Evolutionary conservation across 192 early-diverging fungal genomes (phyloP).

Genomic region (Podila horticola): DNA sequence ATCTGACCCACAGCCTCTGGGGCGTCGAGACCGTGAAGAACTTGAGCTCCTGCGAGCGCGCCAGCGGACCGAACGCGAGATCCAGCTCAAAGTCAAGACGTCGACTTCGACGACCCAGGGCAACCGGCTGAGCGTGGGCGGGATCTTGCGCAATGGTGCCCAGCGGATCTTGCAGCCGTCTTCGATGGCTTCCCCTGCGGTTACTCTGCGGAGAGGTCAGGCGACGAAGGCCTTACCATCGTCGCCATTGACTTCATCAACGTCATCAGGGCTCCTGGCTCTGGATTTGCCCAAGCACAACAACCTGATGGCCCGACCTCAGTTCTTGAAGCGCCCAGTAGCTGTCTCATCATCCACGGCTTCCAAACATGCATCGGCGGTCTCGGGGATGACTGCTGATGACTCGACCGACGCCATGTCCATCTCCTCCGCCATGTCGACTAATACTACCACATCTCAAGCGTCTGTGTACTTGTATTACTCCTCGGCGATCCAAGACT

Average conservation of each 20-base stretch:
- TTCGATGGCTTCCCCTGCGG: too few species aligned
- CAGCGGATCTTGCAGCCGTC: background rate
- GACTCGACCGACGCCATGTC: background rate
- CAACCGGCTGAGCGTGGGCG: background rate
- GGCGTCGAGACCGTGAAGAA: background rate
- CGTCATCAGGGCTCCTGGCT: background rate
- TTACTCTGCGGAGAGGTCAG: too few species aligned
- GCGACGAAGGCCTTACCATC: background rate
- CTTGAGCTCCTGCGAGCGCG: background rate
- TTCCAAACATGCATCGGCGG: background rate
- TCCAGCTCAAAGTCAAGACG: background rate
- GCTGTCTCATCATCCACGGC: background rate
- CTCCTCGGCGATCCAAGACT: background rate
- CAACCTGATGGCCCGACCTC: background rate
- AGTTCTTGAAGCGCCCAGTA: background rate
- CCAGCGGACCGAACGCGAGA: background rate
- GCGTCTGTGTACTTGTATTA: background rate
- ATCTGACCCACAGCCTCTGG: background rate
- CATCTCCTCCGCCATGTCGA: background rate
- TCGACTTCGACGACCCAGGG: background rate
- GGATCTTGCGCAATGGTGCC: background rate
- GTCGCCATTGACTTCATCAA: background rate
- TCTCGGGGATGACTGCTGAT: background rate
- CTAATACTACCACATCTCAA: too few species aligned
- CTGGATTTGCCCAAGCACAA: slow-evolving; percentile 1